These are phyloP conservation scores for Arthrobotrys sphaeroides DNA, from an alignment of 2,329 filamentous ascomycete genomes.

Conservation along the genomic window DNA sequence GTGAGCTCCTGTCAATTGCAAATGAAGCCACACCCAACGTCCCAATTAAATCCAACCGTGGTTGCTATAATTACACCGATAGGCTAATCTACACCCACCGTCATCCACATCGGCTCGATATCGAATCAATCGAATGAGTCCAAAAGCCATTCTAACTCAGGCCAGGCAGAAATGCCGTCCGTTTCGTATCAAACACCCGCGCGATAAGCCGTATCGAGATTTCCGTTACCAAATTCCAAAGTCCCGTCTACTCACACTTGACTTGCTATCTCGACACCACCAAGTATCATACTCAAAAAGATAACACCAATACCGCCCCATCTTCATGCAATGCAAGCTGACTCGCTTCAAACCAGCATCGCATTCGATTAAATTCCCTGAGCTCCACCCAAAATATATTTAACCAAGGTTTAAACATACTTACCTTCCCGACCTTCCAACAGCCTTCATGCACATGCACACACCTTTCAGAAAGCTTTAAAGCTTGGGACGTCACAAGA, in stretches of 20 bases:
- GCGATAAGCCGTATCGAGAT: constrained; percentile 12
- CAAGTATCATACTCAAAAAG: background rate
- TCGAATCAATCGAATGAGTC: too few species aligned
- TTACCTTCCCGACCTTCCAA: too few species aligned
- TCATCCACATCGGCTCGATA: too few species aligned
- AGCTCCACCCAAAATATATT: background rate
- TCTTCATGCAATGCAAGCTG: constrained; percentile 18
- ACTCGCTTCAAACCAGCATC: constrained; percentile 13
- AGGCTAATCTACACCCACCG: too few species aligned
- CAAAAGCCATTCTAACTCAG: background rate
- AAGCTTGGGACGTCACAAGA: constrained; percentile 7
- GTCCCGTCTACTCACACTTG: background rate
- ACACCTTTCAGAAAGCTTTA: too few species aligned
- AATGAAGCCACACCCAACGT: too few species aligned
- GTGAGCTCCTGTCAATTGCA: too few species aligned
- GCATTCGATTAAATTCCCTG: background rate
- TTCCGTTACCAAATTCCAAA: constrained; percentile 10
- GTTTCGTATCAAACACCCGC: background rate
- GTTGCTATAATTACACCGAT: too few species aligned
- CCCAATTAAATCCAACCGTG: too few species aligned
- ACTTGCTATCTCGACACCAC: background rate
- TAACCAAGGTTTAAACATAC: background rate
- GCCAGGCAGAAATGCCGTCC: background rate
- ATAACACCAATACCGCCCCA: background rate
- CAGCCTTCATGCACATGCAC: background rate